Evolutionary conservation across 2,329 filamentous ascomycete genomes (phyloP), one percentile per base, ranked within the genome.

Genomic region (Fusarium kyushuense): DNA sequence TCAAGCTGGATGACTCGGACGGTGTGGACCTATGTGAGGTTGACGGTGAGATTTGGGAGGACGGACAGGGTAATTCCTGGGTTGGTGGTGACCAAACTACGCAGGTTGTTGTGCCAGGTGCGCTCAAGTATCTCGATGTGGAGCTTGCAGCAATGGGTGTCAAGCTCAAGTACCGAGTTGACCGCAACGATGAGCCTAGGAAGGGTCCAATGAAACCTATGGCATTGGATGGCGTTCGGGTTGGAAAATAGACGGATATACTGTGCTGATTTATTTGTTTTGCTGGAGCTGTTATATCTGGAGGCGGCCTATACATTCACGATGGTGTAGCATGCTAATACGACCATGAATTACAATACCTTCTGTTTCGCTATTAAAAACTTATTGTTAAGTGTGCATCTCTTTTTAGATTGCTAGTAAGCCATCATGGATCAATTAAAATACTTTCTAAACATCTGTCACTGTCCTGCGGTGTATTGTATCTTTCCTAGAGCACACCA

Each of bases 61-160:
- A 99, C 80, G 94, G 93, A 0, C 87, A 92, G 70, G 95, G 95
- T 2, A 86, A 88, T 70, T 89, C 92, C 71, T 98, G 91, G 87
- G 87, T 93, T 33, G 96, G 96, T 11, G 96, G 96, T 48, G 92
- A 95, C 68, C 89, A 98, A 76, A 96, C 96, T 5, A 96, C 94
- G 5, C 85, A 96, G 69, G 93, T 99, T 35, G 94, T 94, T 54
- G 92, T 99, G 17, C 96, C 96, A 0, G 95, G 94, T 67, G 96
- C 97, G 55, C 82, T 99, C 78, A 93, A 92, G 81, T 98, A 92
- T 82, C 81, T 99, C 70, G 96, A 99, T 80, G 94, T 97, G 21
- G 96, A 99, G 81, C 83, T 99, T 73, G 93, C 94, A 35, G 94
- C 94, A 57, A 99, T 99, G 96, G 96, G 96, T 54, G 90, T 99